These are phyloP conservation scores for Penicillium sp. DNA, from an alignment of 2,329 filamentous ascomycete species.

Conservation along the genomic window DNA sequence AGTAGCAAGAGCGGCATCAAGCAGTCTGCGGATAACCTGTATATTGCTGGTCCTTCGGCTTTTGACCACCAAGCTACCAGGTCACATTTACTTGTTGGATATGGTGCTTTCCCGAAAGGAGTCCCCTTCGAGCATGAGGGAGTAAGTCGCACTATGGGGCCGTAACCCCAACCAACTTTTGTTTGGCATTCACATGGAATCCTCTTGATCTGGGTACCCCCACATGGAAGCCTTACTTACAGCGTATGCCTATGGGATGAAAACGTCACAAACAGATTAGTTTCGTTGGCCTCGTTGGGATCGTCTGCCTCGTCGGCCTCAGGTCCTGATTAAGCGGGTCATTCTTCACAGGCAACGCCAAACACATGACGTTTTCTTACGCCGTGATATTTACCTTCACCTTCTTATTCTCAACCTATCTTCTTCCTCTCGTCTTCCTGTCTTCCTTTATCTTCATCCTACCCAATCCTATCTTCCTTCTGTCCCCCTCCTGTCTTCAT, in stretches of 20 bases:
- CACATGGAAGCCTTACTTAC: conserved; percentile 18
- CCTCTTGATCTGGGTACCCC: conserved; percentile 9
- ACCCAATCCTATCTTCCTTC: too few species aligned
- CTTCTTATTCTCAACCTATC: too few species aligned
- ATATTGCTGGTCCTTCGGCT: background rate
- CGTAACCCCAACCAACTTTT: conserved; percentile 16
- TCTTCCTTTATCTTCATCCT: too few species aligned
- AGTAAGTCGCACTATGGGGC: conserved; percentile 16
- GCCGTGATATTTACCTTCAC: too few species aligned
- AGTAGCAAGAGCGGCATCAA: background rate
- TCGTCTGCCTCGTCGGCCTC: too few species aligned
- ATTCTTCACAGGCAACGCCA: too few species aligned
- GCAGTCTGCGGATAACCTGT: background rate
- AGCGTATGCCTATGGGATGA: conserved; percentile 13
- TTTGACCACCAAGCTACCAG: background rate
- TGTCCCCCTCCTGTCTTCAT: too few species aligned
- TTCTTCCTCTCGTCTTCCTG: too few species aligned
- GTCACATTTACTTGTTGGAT: background rate
- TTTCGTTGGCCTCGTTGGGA: too few species aligned
- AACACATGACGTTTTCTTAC: too few species aligned
- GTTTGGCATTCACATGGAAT: conserved; percentile 18
- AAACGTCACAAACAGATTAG: too few species aligned
- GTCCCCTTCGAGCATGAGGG: conserved; percentile 7
- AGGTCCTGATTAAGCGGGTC: too few species aligned
- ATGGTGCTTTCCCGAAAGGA: conserved; percentile 20